These are phyloP conservation scores for Trichoderma harzianum DNA, from an alignment of 2,329 filamentous ascomycete species.

Conservation along the genomic window DNA sequence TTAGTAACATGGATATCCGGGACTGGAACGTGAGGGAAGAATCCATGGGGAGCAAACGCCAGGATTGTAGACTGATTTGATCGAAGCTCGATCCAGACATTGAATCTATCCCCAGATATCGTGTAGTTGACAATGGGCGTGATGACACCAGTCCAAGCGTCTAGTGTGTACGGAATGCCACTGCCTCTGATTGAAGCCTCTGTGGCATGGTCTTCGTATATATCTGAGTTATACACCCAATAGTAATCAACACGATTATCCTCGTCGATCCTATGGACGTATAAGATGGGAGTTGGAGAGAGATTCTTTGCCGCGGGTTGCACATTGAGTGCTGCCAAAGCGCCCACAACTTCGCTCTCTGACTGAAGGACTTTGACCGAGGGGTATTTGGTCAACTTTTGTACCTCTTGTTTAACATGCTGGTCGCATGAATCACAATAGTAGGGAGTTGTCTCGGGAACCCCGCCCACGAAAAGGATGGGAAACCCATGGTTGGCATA, in stretches of 20 bases:
- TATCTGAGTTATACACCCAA: conserved; percentile 6
- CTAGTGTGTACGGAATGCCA: not conserved
- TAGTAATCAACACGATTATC: not conserved
- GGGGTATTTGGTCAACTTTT: not conserved
- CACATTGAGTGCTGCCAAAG: not conserved
- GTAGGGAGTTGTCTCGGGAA: not conserved
- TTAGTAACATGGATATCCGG: not conserved
- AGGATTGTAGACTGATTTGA: not conserved
- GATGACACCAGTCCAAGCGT: not conserved
- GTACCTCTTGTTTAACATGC: not conserved
- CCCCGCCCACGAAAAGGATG: not conserved
- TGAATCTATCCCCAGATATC: not conserved
- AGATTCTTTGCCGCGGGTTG: not conserved
- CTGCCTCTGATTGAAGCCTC: not conserved
- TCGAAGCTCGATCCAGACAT: not conserved
- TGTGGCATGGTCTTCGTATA: not conserved
- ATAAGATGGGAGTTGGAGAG: not conserved
- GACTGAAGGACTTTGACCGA: not conserved
- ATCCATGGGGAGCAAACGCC: not conserved
- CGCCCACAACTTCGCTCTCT: not conserved
- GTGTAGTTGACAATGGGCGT: not conserved
- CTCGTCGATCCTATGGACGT: not conserved
- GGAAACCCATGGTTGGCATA: not conserved
- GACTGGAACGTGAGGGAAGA: not conserved
- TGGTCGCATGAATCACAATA: conserved; percentile 4